These are phyloP conservation scores for Aeminium ludgeri DNA, from an alignment of 495 filamentous ascomycete genomes.

Conservation along the genomic window DNA sequence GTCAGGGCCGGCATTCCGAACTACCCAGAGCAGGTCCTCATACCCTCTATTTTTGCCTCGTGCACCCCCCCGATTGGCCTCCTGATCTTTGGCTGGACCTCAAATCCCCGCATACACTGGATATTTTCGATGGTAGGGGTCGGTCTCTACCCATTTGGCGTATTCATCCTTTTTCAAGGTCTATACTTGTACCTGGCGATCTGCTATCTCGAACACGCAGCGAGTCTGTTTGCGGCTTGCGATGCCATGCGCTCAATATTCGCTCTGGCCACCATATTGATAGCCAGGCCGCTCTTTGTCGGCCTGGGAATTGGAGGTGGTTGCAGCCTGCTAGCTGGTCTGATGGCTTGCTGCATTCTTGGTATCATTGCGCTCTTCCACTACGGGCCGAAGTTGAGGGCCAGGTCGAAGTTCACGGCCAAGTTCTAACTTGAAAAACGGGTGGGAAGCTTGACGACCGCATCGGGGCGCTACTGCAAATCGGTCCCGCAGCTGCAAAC, in stretches of 20 bases:
- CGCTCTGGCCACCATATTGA: no score
- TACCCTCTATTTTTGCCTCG: slow-evolving; percentile 37
- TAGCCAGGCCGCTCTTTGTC: slow-evolving; percentile 39
- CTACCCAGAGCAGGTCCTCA: slow-evolving; percentile 35
- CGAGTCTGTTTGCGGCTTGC: slow-evolving; percentile 44
- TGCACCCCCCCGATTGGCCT: slow-evolving; percentile 40
- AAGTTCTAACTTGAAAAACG: no score
- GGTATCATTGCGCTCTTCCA: slow-evolving; percentile 40
- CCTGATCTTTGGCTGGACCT: slow-evolving; percentile 49
- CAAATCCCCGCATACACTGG: slow-evolving; percentile 40
- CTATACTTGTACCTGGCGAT: slow-evolving; percentile 48
- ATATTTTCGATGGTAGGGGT: slow-evolving; percentile 44
- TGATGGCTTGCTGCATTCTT: slow-evolving; percentile 37
- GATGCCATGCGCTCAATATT: slow-evolving; percentile 39
- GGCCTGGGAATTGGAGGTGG: slow-evolving; percentile 42
- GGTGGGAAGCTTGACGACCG: no score
- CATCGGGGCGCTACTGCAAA: no score
- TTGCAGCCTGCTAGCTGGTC: slow-evolving; percentile 36
- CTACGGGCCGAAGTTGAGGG: slow-evolving; percentile 37
- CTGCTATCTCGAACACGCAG: slow-evolving; percentile 45
- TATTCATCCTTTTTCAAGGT: slow-evolving; percentile 43
- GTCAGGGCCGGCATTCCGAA: no score
- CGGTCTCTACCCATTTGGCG: slow-evolving; percentile 33
- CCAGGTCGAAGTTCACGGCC: slow-evolving; percentile 28
- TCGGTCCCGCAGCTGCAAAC: no score